Evolutionary conservation across 768 basidiomycete genomes (phyloP), one percentile per base, ranked within the genome.

Genomic region (Kwoniella sp.): DNA sequence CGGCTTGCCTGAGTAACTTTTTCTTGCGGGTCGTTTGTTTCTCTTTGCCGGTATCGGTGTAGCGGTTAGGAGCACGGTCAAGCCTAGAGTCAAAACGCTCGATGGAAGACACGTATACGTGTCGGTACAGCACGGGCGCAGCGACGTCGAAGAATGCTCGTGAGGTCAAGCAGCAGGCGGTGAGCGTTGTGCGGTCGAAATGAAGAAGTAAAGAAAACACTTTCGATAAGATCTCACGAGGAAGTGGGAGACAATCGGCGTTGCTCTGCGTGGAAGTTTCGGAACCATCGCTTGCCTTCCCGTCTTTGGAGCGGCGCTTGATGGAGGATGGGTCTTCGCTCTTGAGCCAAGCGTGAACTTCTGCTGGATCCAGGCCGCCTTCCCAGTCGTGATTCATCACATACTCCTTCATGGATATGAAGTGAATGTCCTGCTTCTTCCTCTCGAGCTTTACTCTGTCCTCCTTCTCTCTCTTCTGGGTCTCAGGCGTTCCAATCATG

Each of bases 1-100:
- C 29, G 33, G 57, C 57, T 8, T n/a, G 33, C 26, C 36, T 58
- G 19, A 58, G 47, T 4, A 58, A 15, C 44, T 58, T 58, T 33
- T 58, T 58, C 30, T 58, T 58, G 22, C 57, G 24, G 33, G 57
- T 58, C n/a, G 22, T 58, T 15, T 33, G 30, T 25, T 50, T 58
- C 21, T 58, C 57, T 50, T 37, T 58, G 0, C 57, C 56, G 12
- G 24, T 58, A 21, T 46, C 25, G 2, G 56, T 58, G 46, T 48
- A 48, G 10, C 29, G 27, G 25, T 58, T 46, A 19, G 47, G 56
- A 30, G 56, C 9, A 25, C 2, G n/a, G 21, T 49, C 56, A 3
- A 7, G 21, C 48, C 56, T 7, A 9, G 56, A 58, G n/a, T 58
- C 56, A 10, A n/a, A n/a, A n/a, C 15, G 26, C 1, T 2, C 8